Conservation (phyloP, 208 protist genomes). For the Tritrichomonas foetus region DNA sequence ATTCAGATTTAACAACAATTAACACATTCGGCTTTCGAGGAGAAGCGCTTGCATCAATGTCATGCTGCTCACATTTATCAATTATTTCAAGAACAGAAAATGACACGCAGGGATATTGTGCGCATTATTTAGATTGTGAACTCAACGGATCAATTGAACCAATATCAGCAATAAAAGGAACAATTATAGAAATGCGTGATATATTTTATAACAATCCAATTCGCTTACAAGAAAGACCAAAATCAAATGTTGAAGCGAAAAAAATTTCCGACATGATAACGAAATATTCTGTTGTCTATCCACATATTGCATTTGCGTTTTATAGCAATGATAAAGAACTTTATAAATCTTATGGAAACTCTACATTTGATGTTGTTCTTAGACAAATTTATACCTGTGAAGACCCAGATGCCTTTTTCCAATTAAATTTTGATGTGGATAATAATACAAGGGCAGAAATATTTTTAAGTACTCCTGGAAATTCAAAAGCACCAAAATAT, state of each 20-base stretch:
- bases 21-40: constrained; percentile 86
- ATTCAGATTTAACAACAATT: constrained; percentile 65
- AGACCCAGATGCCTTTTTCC: background rate
- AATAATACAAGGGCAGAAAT: background rate
- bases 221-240: background rate
- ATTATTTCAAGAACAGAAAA: constrained; percentile 13
- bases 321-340: background rate
- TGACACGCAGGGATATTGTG: background rate
- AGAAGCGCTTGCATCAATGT: constrained; percentile 84
- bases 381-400: background rate
- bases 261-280: background rate
- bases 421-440: background rate
- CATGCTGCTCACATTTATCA: constrained; percentile 20
- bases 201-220: constrained; percentile 19
- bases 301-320: background rate
- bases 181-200: background rate
- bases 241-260: background rate
- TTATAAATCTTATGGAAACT: background rate
- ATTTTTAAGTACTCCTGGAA: background rate
- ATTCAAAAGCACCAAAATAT: background rate
- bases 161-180: background rate
- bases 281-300: constrained; percentile 3
- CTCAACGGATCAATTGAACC: background rate
- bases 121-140: constrained; percentile 9
- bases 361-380: background rate